These are phyloP conservation scores for Helminthosporium solani DNA, from an alignment of 2,329 filamentous ascomycete species.

Conservation along the genomic window DNA sequence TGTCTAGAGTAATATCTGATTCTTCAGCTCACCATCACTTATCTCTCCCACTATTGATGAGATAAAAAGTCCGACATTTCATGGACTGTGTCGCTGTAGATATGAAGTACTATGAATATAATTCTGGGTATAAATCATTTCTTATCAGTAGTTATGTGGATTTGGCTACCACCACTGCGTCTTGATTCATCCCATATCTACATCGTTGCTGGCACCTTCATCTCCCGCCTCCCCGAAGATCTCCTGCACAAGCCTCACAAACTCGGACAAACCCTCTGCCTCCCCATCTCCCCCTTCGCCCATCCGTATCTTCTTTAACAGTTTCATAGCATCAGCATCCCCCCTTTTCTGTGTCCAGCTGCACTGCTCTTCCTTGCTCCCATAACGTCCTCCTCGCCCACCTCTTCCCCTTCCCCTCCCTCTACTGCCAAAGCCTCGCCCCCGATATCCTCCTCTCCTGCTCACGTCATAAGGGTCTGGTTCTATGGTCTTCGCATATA, in stretches of 20 bases:
- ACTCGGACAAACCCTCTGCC: background rate
- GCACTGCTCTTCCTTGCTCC: constrained; percentile 30
- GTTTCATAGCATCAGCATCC: constrained; percentile 31
- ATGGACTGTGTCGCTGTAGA: too few relatives aligned
- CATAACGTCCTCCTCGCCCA: constrained; percentile 21
- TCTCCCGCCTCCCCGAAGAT: background rate
- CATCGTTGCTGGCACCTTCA: too few relatives aligned
- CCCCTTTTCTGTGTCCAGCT: constrained; percentile 26
- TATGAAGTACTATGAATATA: too few relatives aligned
- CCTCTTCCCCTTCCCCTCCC: constrained; percentile 18
- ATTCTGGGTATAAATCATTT: too few relatives aligned
- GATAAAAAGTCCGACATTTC: too few relatives aligned
- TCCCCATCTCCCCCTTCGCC: constrained; percentile 8
- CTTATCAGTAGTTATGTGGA: too few relatives aligned
- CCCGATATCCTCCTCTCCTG: constrained; percentile 16
- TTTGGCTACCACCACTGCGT: too few relatives aligned
- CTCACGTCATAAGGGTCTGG: constrained; percentile 30
- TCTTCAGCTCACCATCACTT: too few relatives aligned
- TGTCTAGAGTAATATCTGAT: too few relatives aligned
- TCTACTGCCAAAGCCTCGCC: constrained; percentile 15
- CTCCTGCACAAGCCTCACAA: constrained; percentile 3
- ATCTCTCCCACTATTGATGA: too few relatives aligned
- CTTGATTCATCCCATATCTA: too few relatives aligned
- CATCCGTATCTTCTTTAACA: constrained; percentile 26
- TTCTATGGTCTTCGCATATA: constrained; percentile 38